Base-by-base conservation (phyloP, 2,329 filamentous ascomycete genomes). In the Phoma sp. region DNA sequence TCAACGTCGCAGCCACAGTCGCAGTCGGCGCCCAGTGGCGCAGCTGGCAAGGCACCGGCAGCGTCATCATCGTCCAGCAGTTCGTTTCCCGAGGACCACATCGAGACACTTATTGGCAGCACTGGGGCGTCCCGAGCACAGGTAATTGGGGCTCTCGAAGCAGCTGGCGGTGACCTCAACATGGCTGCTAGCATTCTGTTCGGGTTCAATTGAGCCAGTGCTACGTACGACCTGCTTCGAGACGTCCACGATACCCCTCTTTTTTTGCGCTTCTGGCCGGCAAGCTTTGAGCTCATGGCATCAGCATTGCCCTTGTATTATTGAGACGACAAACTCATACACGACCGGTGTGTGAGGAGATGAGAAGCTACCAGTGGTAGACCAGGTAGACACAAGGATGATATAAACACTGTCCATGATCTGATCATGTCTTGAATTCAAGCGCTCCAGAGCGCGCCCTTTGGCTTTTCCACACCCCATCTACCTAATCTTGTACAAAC, bases 401-500 rank as follows among this genome's bases (percentile, higher is more conserved):
- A 17, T 23, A 9, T 4, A 32, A 33, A 20, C 12, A 4, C 26
- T 9, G 10, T 14, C 30, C 28, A 15, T 9, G 5, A 23, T 38
- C 7, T 4, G 3, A 23, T 29, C 25, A 9, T n/a, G 7, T 29
- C 10, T 10, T 23, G 26, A 28, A 33, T 25, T 37, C 7, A 2
- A 15, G 7, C 12, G 7, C 14, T 7, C 17, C 7, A 2, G 4
- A 15, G 7, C 12, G 7, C 14, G 14, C 17, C 7, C 4, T 9
- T 14, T 20, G 11, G 7, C 21, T 21, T 14, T 25, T 17, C 15
- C n/a, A 26, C 6, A 7, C 17, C 7, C 7, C 9, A 4, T 23
- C 42, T 81, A 96, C 66, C 93, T 85, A 63, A 93, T 84, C 80
- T 98, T 98, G 77, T 98, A 98, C 57, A 98, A 87, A 78, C 95